Percentiles rank a stretch among this genome's conserved stretches.
Evolutionary conservation across 768 basidiomycete species (phyloP).

Genomic region (Amanita molliuscula): DNA sequence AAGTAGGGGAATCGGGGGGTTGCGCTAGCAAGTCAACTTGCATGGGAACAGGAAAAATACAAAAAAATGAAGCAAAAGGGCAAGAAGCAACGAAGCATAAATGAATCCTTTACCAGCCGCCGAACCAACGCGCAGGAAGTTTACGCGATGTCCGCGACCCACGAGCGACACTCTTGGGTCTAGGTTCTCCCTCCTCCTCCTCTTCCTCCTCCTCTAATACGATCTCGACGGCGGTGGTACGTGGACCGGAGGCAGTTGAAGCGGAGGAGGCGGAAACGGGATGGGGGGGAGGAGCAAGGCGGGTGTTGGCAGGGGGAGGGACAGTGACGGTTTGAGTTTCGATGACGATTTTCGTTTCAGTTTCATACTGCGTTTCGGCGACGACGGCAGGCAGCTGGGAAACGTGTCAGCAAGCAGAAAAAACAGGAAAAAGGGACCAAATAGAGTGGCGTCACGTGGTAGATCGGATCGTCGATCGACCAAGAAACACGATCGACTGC

Average conservation of each 20-base stretch:
- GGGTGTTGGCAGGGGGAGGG: conserved; percentile 72
- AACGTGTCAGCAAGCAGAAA: conserved; percentile 17
- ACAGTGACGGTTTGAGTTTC: conserved; percentile 58
- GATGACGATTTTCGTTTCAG: conserved; percentile 56
- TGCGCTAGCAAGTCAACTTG: conserved; percentile 6
- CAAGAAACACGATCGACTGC: conserved; percentile 27
- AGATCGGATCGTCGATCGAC: conserved; percentile 25
- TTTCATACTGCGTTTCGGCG: conserved; percentile 38
- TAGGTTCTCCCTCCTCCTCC: conserved; percentile 25
- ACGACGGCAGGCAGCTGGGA: conserved; percentile 33
- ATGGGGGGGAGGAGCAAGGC: conserved; percentile 60
- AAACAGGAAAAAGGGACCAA: conserved; percentile 14
- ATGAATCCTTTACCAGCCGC: conserved; percentile 39
- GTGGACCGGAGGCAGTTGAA: conserved; percentile 52
- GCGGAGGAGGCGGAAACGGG: conserved; percentile 54
- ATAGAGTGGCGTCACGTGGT: conserved; percentile 29
- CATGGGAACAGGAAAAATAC: conserved; percentile 8
- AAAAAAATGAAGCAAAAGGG: conserved; percentile 21
- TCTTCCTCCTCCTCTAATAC: conserved; percentile 52
- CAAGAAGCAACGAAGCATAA: conserved; percentile 23
- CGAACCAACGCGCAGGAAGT: conserved; percentile 49
- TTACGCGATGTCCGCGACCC: conserved; percentile 35
- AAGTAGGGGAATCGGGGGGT: conserved; percentile 1
- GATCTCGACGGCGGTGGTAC: conserved; percentile 58
- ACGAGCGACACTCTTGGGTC: conserved; percentile 29